A percentile compares a stretch with the other conserved stretches of the same genome.
phyloP scores from a whole-genome alignment of 345 rosid species.

The Hypericum perforatum region DNA sequence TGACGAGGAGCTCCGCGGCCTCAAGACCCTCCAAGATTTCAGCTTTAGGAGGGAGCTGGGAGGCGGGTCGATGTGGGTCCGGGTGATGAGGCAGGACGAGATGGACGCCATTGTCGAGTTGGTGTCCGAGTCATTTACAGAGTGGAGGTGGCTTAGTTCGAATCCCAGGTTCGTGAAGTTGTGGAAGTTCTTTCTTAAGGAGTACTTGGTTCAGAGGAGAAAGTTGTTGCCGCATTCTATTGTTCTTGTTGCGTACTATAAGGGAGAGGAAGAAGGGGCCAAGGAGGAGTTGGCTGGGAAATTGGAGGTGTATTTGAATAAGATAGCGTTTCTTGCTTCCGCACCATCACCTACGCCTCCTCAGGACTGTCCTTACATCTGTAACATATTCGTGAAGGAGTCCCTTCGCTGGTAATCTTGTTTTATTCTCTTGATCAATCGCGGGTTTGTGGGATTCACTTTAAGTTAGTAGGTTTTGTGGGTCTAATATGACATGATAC shows the following conservation, averaged over 20 bases:
- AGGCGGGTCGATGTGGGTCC: slow-evolving; percentile 56
- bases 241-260: slow-evolving; percentile 61
- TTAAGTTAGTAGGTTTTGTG: no score
- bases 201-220: slow-evolving; percentile 72
- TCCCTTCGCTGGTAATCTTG: slow-evolving; percentile 51
- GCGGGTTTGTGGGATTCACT: no score
- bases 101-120: slow-evolving; percentile 59
- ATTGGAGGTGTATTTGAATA: slow-evolving; percentile 73
- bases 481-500: no score
- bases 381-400: slow-evolving; percentile 79
- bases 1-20: slow-evolving; percentile 63
- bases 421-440: not conserved
- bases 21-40: slow-evolving; percentile 52
- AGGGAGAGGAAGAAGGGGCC: slow-evolving; percentile 21
- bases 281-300: slow-evolving; percentile 61
- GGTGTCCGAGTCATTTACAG: slow-evolving; percentile 71
- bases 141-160: slow-evolving; percentile 57
- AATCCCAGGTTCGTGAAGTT: slow-evolving; percentile 40
- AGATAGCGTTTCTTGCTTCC: slow-evolving; percentile 63
- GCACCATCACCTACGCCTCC: slow-evolving; percentile 80
- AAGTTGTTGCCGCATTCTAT: slow-evolving; percentile 66
- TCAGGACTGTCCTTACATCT: slow-evolving; percentile 62
- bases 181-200: slow-evolving; percentile 65
- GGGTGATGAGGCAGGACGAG: slow-evolving; percentile 67
- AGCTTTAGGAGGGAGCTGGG: slow-evolving; percentile 38